Evolutionary conservation across 305 asterid genomes (phyloP).

Genomic region (Fraxinus platypoda): DNA sequence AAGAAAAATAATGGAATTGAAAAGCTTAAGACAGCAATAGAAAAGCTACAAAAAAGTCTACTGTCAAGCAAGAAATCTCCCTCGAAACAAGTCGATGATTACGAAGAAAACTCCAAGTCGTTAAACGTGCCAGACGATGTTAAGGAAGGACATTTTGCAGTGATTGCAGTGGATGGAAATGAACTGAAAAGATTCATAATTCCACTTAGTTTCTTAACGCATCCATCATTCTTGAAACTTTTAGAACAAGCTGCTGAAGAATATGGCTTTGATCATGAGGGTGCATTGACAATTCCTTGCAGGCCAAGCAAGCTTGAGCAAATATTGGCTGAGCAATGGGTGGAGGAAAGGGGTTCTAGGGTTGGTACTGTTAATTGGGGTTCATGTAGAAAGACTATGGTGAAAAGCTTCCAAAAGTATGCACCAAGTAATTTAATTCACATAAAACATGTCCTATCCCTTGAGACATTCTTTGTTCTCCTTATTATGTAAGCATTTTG

Average conservation of each 20-base stretch:
- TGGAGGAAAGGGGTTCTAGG: constrained; percentile 15
- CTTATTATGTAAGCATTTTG: background rate
- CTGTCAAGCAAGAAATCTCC: constrained; percentile 31
- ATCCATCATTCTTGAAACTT: constrained; percentile 47
- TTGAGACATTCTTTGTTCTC: too few relatives aligned
- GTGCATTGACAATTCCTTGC: constrained; percentile 67
- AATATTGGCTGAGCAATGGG: constrained; percentile 34
- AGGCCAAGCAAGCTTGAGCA: constrained; percentile 55
- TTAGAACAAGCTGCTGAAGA: constrained; percentile 74
- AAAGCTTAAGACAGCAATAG: constrained; percentile 36
- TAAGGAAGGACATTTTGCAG: constrained; percentile 71
- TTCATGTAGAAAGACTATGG: constrained; percentile 21
- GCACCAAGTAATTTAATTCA: background rate
- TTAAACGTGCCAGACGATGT: constrained; percentile 50
- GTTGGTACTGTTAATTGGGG: background rate
- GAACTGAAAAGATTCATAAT: constrained; percentile 47
- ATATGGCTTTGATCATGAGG: constrained; percentile 57
- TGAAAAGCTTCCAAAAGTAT: constrained; percentile 23
- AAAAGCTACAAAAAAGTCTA: constrained; percentile 57
- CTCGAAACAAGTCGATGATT: background rate
- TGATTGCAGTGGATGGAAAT: constrained; percentile 47
- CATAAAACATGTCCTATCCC: background rate
- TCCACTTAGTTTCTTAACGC: constrained; percentile 46
- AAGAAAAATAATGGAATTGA: constrained; percentile 31
- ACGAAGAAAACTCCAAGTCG: constrained; percentile 16